phyloP scores from a whole-genome alignment of 2,329 filamentous ascomycete genomes.

The Chalaropsis ovoidea region DNA sequence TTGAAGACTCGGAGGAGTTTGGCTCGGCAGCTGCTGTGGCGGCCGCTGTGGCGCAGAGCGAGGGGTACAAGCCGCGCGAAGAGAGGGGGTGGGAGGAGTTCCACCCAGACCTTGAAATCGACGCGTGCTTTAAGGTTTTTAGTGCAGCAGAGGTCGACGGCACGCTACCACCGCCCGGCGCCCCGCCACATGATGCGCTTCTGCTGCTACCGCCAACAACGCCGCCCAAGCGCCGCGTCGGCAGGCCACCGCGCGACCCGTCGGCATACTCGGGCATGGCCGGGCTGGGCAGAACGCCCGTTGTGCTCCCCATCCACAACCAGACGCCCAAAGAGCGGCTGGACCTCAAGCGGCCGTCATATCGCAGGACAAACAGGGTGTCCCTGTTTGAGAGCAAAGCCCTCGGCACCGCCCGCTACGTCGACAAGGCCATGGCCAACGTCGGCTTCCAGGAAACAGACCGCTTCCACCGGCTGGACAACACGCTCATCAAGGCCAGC shows the following conservation, averaged over 20 bases:
- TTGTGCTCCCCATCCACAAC: conserved; percentile 64
- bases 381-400: conserved; percentile 73
- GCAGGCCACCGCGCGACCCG: conserved; percentile 42
- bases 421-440: conserved; percentile 91
- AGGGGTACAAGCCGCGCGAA: conserved; percentile 94
- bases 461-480: conserved; percentile 68
- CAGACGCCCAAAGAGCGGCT: conserved; percentile 72
- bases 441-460: conserved; percentile 95
- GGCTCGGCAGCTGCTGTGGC: conserved; percentile 83
- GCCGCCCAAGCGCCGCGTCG: conserved; percentile 37
- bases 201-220: conserved; percentile 30
- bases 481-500: conserved; percentile 55
- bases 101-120: conserved; percentile 87
- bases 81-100: conserved; percentile 98
- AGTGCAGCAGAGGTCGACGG: conserved; percentile 79
- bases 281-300: conserved; percentile 42
- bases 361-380: conserved; percentile 69
- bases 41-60: conserved; percentile 76
- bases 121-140: conserved; percentile 67
- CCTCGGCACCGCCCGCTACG: conserved; percentile 77
- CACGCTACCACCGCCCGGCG: conserved; percentile 39
- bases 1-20: conserved; percentile 57
- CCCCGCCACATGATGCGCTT: not conserved
- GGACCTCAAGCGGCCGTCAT: conserved; percentile 65
- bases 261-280: conserved; percentile 43